Conservation (phyloP, 2,329 filamentous ascomycete species). For the Immersiporthe knoxdaviesiana region DNA sequence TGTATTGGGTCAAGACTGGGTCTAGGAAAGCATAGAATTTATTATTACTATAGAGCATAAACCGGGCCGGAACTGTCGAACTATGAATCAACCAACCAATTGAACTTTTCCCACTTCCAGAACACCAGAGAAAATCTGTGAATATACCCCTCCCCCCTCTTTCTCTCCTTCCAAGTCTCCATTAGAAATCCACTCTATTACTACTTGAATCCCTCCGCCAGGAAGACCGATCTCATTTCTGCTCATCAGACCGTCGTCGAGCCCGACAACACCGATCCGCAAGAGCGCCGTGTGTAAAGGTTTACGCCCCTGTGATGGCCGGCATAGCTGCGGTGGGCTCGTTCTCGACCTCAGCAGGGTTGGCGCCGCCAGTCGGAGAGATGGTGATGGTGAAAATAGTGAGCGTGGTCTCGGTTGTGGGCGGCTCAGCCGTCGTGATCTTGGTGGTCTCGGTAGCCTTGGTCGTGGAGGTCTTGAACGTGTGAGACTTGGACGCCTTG, state of each 20-base stretch:
- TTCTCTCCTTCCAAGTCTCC: too few species aligned
- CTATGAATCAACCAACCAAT: background rate
- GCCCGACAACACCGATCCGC: too few species aligned
- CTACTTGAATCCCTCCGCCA: too few species aligned
- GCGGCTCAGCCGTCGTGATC: background rate
- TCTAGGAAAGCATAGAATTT: background rate
- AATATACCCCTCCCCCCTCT: too few species aligned
- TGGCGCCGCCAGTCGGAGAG: too few species aligned
- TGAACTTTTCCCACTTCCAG: background rate
- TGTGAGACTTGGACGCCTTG: background rate
- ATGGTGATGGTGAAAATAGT: background rate
- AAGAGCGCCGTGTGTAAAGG: background rate
- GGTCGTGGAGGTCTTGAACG: background rate
- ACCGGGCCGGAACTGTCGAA: background rate
- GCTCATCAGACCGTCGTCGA: too few species aligned
- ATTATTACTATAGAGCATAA: background rate
- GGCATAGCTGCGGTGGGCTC: background rate
- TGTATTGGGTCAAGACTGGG: background rate
- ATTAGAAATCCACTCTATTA: too few species aligned
- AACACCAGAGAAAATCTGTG: background rate
- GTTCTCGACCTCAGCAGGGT: background rate
- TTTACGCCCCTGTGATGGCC: background rate
- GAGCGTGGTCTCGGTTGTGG: background rate
- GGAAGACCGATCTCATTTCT: too few species aligned
- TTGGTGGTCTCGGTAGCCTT: background rate